phyloP scores from a whole-genome alignment of 139 green algal genomes.

The Pseudopediastrum boryanum region DNA sequence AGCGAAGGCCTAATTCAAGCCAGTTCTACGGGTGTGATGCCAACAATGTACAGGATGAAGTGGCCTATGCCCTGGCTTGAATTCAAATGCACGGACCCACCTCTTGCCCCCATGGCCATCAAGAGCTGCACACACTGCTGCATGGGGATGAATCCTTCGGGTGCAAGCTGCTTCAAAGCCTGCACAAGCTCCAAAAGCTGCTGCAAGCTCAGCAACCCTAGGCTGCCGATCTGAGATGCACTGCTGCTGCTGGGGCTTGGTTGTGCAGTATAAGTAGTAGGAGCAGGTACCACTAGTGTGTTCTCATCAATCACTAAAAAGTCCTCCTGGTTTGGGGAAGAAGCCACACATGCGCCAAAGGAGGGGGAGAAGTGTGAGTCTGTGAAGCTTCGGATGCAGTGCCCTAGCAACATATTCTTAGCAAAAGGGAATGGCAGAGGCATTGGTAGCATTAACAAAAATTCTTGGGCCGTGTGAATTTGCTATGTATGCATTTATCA shows the following conservation, averaged over 20 bases:
- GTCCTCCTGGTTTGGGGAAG: constrained; percentile 43
- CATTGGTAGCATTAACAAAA: too few relatives aligned
- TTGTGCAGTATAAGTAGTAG: too few relatives aligned
- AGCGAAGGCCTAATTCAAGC: too few relatives aligned
- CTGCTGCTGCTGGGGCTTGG: not conserved
- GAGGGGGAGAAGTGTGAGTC: not conserved
- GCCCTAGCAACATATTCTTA: too few relatives aligned
- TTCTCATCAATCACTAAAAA: constrained; percentile 60
- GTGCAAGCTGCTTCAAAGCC: constrained; percentile 35
- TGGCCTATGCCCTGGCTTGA: too few relatives aligned
- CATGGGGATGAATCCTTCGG: constrained; percentile 49
- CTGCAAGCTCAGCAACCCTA: constrained; percentile 43
- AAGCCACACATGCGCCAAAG: not conserved
- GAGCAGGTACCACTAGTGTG: constrained; percentile 35
- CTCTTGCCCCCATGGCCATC: constrained; percentile 26
- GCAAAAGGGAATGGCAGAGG: too few relatives aligned
- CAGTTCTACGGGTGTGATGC: not conserved
- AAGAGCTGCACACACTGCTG: constrained; percentile 51
- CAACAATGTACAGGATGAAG: too few relatives aligned
- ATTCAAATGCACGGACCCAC: constrained; percentile 5
- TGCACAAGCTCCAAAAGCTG: constrained; percentile 54
- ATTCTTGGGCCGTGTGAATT: too few relatives aligned
- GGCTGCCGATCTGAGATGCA: constrained; percentile 23
- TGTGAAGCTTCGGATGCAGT: not conserved
- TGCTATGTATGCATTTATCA: too few relatives aligned